These are phyloP conservation scores for Paralagenidium karlingii DNA, from an alignment of 352 stramenopile species.

Conservation along the genomic window DNA sequence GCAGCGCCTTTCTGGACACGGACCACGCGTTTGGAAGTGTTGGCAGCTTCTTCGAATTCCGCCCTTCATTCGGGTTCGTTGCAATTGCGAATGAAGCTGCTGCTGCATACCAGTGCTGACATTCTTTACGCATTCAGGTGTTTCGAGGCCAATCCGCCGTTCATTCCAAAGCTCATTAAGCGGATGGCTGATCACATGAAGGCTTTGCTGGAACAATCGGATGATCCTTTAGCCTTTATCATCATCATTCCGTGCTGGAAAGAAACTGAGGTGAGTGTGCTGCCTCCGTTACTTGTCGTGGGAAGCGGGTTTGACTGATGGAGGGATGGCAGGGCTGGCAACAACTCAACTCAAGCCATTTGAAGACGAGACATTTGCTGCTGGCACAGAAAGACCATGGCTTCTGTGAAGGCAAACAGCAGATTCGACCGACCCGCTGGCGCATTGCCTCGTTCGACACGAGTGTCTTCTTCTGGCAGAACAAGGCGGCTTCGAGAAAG, in stretches of 20 bases:
- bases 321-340: slow-evolving; percentile 44
- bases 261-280: slow-evolving; percentile 36
- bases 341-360: slow-evolving; percentile 56
- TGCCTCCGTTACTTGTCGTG: neutral
- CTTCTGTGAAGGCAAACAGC: slow-evolving; percentile 87
- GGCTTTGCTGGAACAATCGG: slow-evolving; percentile 42
- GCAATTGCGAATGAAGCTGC: no score
- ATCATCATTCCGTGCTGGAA: slow-evolving; percentile 88
- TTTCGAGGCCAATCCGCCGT: slow-evolving; percentile 93
- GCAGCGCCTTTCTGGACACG: slow-evolving; percentile 83
- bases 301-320: slow-evolving; percentile 1
- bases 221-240: slow-evolving; percentile 77
- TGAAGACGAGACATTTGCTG: slow-evolving; percentile 56
- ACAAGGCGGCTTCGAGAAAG: slow-evolving; percentile 51
- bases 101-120: no score
- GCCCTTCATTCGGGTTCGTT: slow-evolving; percentile 54
- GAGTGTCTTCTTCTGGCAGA: slow-evolving; percentile 94
- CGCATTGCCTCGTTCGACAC: slow-evolving; percentile 91
- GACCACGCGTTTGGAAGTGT: slow-evolving; percentile 83
- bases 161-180: slow-evolving; percentile 88
- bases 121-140: slow-evolving; percentile 28
- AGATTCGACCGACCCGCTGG: slow-evolving; percentile 80
- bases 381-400: slow-evolving; percentile 81
- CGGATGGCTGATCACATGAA: slow-evolving; percentile 84
- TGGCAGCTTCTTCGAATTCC: slow-evolving; percentile 90